A percentile compares a stretch with the other conserved stretches of the same genome.
These are phyloP conservation scores for Tinospora cordifolia DNA, from an alignment of 164 flowering plant genomes.

Conservation along the genomic window DNA sequence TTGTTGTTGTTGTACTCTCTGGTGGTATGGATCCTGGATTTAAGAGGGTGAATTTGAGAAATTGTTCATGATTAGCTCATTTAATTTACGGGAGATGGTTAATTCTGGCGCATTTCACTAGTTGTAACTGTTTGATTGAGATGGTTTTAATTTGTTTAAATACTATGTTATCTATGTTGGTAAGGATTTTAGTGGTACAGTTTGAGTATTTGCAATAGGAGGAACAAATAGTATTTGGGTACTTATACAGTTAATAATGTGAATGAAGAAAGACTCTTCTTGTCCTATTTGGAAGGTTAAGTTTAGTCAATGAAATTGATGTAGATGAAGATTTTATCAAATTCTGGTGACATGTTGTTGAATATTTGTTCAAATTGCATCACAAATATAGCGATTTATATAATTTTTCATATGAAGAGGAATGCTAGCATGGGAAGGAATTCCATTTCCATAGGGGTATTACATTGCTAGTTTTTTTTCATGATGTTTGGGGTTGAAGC, in stretches of 20 bases:
- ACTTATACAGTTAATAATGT: neutral
- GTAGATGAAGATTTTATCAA: neutral
- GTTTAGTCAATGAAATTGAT: neutral
- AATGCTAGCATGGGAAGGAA: neutral
- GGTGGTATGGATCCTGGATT: slow-evolving; percentile 90
- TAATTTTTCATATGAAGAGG: neutral
- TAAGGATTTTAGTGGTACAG: neutral
- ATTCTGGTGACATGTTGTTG: neutral
- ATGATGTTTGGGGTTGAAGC: no score
- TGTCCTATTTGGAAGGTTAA: no score
- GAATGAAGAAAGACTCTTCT: no score
- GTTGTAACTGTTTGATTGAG: no score
- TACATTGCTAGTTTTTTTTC: neutral
- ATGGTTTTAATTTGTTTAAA: no score
- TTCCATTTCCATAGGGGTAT: neutral
- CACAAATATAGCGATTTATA: neutral
- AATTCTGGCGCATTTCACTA: no score
- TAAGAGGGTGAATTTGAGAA: slow-evolving; percentile 43
- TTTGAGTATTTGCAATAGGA: neutral
- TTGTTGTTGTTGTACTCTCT: slow-evolving; percentile 76
- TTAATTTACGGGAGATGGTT: no score
- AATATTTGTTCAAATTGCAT: neutral
- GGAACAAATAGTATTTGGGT: neutral
- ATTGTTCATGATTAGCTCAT: neutral
- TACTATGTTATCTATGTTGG: neutral